Evolutionary conservation across 75 land plant species (phyloP).

Genomic region (Cupressus sempervirens): DNA sequence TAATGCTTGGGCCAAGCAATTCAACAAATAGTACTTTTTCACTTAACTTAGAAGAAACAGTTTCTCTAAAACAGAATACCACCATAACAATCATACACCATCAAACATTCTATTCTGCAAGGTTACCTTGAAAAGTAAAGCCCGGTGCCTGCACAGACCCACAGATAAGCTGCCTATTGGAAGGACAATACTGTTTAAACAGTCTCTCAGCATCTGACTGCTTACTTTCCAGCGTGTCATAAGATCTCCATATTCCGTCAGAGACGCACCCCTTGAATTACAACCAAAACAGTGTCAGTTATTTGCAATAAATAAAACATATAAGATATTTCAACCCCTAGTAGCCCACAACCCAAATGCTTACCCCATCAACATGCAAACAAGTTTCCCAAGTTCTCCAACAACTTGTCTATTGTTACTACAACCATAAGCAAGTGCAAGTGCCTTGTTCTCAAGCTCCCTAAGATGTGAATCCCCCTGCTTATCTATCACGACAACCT

Average conservation of each 20-base stretch:
- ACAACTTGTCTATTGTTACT: constrained; percentile 49
- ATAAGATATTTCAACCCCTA: constrained; percentile 1
- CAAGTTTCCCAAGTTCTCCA: constrained; percentile 74
- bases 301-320: not conserved
- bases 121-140: constrained; percentile 72
- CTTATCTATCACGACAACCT: constrained; percentile 61
- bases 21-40: not conserved
- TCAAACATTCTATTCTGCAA: constrained; percentile 1
- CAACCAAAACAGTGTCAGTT: constrained; percentile 9
- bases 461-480: constrained; percentile 47
- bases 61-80: not conserved
- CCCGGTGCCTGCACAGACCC: constrained; percentile 86
- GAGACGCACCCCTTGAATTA: constrained; percentile 46
- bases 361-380: constrained; percentile 79
- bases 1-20: not conserved
- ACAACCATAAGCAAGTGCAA: constrained; percentile 33
- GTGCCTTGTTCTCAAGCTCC: constrained; percentile 50
- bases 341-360: constrained; percentile 12
- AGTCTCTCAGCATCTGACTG: constrained; percentile 49
- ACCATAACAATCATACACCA: not conserved
- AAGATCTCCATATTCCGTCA: constrained; percentile 44
- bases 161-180: constrained; percentile 70
- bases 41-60: not conserved
- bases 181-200: constrained; percentile 57
- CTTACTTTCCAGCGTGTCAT: constrained; percentile 50